Evolutionary conservation across 1,139 yeast genomes (phyloP).

Genomic region (Saccharomyces pastorianus): DNA sequence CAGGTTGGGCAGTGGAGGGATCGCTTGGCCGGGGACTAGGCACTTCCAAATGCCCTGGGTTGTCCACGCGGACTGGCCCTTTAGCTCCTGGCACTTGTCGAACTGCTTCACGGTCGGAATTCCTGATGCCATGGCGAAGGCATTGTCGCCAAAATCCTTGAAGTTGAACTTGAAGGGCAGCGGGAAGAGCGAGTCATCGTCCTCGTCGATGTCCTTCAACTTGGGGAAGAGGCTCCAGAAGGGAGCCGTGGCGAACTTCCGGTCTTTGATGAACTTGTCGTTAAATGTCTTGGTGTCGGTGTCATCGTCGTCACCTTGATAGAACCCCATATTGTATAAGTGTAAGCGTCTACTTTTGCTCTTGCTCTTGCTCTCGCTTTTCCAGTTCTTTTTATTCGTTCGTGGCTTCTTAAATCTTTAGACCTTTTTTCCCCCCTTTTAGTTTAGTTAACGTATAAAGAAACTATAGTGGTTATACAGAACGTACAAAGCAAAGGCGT

Average conservation of each 20-base stretch:
- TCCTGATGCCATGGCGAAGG: slow-evolving; percentile 39
- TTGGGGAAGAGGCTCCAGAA: neutral
- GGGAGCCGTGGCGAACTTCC: neutral
- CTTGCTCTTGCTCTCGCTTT: neutral
- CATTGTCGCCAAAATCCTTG: neutral
- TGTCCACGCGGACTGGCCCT: slow-evolving; percentile 76
- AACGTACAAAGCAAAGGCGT: neutral
- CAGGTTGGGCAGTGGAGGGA: slow-evolving; percentile 13
- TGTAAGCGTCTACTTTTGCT: neutral
- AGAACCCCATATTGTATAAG: slow-evolving; percentile 12
- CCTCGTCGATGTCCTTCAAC: neutral
- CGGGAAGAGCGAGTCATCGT: neutral
- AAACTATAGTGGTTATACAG: neutral
- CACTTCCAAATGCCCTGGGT: slow-evolving; percentile 80
- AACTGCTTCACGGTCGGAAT: slow-evolving; percentile 57
- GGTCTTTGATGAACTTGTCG: neutral
- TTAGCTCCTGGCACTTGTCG: slow-evolving; percentile 50
- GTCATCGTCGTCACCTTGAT: slow-evolving; percentile 9
- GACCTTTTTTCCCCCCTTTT: neutral
- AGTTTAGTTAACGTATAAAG: neutral
- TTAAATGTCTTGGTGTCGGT: neutral
- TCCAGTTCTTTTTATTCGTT: neutral
- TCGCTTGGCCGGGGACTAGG: slow-evolving; percentile 50
- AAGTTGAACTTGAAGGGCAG: neutral
- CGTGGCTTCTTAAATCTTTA: neutral